Base-by-base conservation (phyloP, 768 basidiomycete species). In the Lactarius psammicola region DNA sequence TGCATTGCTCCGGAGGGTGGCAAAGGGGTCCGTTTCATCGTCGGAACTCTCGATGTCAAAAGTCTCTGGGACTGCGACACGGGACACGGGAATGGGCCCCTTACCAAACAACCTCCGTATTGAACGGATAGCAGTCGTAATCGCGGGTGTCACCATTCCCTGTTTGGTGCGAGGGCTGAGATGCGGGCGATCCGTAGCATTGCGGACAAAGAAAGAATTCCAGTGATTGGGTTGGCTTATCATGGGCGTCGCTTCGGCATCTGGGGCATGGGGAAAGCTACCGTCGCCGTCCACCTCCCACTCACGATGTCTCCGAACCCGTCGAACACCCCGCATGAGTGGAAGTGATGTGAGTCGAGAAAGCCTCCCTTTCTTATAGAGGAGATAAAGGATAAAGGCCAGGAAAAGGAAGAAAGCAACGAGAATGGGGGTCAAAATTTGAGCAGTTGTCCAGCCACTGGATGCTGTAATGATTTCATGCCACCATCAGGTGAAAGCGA, bases 391-490 rank as follows among this genome's bases (percentile, higher is more conserved):
- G n/a, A 23, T 20, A 20, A 67, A 63, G 10, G 53, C 6, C 15
- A 63, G 34, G 17, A 40, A 63, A 28, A 67, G 34, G 23, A 11
- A 4, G 28, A 67, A 5, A 33, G 33, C 33, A 23, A 67, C 17
- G 10, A 63, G 49, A 23, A 67, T 54, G 42, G 66, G 66, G 40
- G 57, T 55, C n/a, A 67, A 59, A 31, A 67, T 63, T 63, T 67
- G 66, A 30, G 28, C 30, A 8, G 40, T 10, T 20, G 51, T 56
- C 66, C 61, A 63, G 54, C 23, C 20, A 15, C 9, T 11, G 31
- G 66, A 63, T 67, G 66, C 66, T 67, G 66, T 67, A 46, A 63
- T 63, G 53, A 55, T 44, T n/a, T 46, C 57, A 62, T 63, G 34
- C 56, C 61, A 42, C 66, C 57, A 67, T 67, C 66, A 59, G 33